A percentile compares a stretch with the other conserved stretches of the same genome.
Conservation (phyloP, 805 yeast genomes). For the Candida patagonica region DNA sequence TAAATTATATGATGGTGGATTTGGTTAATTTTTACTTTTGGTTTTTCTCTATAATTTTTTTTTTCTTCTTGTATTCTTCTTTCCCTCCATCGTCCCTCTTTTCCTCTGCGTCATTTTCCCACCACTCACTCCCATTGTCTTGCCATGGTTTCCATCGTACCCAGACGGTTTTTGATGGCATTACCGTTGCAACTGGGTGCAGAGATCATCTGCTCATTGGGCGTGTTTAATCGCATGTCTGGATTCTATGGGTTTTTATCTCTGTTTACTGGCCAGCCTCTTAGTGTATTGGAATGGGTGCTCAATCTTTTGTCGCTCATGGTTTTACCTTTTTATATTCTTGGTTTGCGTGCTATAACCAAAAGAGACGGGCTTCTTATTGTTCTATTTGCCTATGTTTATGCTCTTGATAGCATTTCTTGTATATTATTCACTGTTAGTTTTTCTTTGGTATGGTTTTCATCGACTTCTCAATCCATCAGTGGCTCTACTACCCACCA, state of each 20-base stretch:
- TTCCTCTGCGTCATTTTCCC: neutral
- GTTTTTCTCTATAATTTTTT: neutral
- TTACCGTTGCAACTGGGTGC: constrained; percentile 83
- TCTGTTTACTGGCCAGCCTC: constrained; percentile 76
- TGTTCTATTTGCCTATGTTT: constrained; percentile 55
- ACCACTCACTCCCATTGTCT: neutral
- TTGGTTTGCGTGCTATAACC: constrained; percentile 44
- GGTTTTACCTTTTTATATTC: constrained; percentile 53
- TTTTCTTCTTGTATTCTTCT: neutral
- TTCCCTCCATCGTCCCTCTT: neutral
- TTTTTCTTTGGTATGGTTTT: constrained; percentile 70
- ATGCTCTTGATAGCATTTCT: constrained; percentile 55
- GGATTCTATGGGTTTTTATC: constrained; percentile 84
- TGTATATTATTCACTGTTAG: constrained; percentile 63
- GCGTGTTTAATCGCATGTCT: constrained; percentile 78
- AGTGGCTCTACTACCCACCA: neutral
- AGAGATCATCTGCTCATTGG: constrained; percentile 65
- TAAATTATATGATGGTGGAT: constrained; percentile 8
- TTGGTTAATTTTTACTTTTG: neutral
- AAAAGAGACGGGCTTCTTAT: constrained; percentile 50
- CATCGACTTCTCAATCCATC: neutral
- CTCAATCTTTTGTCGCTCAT: constrained; percentile 58
- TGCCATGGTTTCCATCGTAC: constrained; percentile 19
- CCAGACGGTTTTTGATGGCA: constrained; percentile 52
- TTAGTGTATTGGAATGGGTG: constrained; percentile 74